Evolutionary conservation across 208 protist genomes (phyloP).

Genomic region (Wallacemonas sp.): DNA sequence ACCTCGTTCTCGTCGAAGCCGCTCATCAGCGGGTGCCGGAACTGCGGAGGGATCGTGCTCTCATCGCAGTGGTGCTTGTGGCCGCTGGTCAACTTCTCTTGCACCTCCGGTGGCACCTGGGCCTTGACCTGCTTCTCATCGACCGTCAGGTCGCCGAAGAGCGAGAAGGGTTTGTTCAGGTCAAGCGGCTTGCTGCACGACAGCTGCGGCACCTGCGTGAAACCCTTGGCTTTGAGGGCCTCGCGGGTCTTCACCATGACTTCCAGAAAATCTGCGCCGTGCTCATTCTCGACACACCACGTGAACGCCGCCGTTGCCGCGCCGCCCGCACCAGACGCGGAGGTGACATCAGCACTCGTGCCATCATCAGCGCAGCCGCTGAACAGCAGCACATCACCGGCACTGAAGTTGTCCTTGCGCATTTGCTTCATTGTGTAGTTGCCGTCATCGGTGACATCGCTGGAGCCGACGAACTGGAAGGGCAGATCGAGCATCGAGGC

Average conservation of each 20-base stretch:
- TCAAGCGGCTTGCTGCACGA: conserved; percentile 90
- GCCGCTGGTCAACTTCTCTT: too few relatives aligned
- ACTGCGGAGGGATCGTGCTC: not conserved
- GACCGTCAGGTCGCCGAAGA: conserved; percentile 79
- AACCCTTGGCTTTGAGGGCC: conserved; percentile 59
- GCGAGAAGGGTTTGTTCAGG: conserved; percentile 84
- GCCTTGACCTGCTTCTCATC: conserved; percentile 54
- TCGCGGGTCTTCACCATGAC: conserved; percentile 80
- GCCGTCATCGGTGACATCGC: not conserved
- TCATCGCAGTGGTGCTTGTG: too few relatives aligned
- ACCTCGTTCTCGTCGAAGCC: not conserved
- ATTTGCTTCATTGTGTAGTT: conserved; percentile 43
- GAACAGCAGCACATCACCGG: conserved; percentile 88
- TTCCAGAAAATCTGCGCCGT: conserved; percentile 66
- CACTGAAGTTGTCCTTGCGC: conserved; percentile 70
- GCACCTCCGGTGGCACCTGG: conserved; percentile 48
- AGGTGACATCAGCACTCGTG: conserved; percentile 75
- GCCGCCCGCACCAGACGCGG: conserved; percentile 54
- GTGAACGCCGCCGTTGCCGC: conserved; percentile 83
- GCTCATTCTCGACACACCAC: conserved; percentile 66
- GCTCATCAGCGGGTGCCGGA: not conserved
- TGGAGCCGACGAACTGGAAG: conserved; percentile 73
- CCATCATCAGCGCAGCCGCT: conserved; percentile 84
- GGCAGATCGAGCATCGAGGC: conserved; percentile 90
- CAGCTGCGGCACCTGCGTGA: conserved; percentile 85